phyloP scores from a whole-genome alignment of 2,329 filamentous ascomycete species.

The Atkinsonella texensis region DNA sequence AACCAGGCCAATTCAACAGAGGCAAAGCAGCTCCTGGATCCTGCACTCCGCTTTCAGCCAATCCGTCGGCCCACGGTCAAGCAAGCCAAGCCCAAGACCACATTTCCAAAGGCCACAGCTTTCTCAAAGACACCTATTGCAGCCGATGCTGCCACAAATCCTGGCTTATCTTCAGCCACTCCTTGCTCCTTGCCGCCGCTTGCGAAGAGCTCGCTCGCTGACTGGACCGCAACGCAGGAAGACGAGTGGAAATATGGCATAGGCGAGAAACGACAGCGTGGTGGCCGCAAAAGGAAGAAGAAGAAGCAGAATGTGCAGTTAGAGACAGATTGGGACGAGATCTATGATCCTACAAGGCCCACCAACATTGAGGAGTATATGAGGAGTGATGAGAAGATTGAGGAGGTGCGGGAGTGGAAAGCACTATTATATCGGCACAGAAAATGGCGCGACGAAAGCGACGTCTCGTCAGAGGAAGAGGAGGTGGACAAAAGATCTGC shows the following conservation, averaged over 20 bases:
- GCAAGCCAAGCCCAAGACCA: conserved; percentile 45
- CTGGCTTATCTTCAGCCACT: conserved; percentile 15
- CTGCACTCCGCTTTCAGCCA: conserved; percentile 73
- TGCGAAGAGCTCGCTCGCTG: conserved; percentile 59
- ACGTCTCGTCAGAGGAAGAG: conserved; percentile 30
- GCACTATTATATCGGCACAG: conserved; percentile 63
- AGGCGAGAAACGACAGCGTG: conserved; percentile 57
- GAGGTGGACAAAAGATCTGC: conserved; percentile 17
- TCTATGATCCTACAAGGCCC: conserved; percentile 74
- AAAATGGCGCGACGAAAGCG: conserved; percentile 29
- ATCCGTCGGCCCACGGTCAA: conserved; percentile 63
- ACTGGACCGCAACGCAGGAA: conserved; percentile 68
- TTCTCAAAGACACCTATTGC: conserved; percentile 17
- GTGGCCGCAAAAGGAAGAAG: conserved; percentile 69
- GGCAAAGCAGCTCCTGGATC: conserved; percentile 46
- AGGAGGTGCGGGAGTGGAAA: conserved; percentile 78
- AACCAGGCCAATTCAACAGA: conserved; percentile 39
- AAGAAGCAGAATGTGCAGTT: conserved; percentile 43
- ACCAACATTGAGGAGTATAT: conserved; percentile 79
- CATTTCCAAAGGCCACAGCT: conserved; percentile 36
- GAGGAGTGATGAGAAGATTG: conserved; percentile 69
- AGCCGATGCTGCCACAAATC: not conserved
- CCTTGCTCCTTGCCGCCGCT: conserved; percentile 22
- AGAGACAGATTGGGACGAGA: conserved; percentile 77
- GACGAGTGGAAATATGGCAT: conserved; percentile 64